These are phyloP conservation scores for Colletotrichum falcatum DNA, from an alignment of 2,329 filamentous ascomycete species.

Conservation along the genomic window DNA sequence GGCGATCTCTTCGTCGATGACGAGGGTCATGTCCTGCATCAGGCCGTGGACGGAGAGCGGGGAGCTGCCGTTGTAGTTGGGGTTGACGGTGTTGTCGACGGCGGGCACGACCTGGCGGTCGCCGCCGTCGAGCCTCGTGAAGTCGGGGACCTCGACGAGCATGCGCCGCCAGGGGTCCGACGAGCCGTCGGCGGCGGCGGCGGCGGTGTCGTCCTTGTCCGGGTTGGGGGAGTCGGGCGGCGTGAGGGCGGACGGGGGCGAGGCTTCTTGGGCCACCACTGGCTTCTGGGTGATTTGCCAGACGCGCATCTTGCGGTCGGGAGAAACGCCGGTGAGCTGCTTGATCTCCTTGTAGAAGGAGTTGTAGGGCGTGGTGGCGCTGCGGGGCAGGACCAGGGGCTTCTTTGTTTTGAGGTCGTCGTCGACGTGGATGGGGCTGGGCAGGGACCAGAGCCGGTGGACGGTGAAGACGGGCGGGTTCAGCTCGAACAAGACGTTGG, in stretches of 20 bases:
- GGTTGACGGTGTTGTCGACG: slow-evolving; percentile 76
- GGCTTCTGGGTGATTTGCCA: slow-evolving; percentile 71
- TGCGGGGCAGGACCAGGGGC: slow-evolving; percentile 74
- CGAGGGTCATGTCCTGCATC: slow-evolving; percentile 78
- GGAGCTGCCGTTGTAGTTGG: slow-evolving; percentile 81
- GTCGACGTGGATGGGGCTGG: slow-evolving; percentile 67
- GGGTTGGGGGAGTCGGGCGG: slow-evolving; percentile 56
- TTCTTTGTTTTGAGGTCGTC: slow-evolving; percentile 71
- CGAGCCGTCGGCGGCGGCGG: slow-evolving; percentile 44
- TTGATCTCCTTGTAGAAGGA: slow-evolving; percentile 84
- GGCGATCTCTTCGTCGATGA: slow-evolving; percentile 84
- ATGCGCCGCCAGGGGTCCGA: slow-evolving; percentile 54
- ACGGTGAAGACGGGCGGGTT: slow-evolving; percentile 88
- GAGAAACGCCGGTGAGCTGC: slow-evolving; percentile 72
- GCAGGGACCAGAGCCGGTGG: slow-evolving; percentile 78
- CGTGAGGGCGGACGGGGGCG: slow-evolving; percentile 51
- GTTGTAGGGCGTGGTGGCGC: slow-evolving; percentile 76
- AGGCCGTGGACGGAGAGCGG: slow-evolving; percentile 76
- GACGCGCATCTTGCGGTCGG: slow-evolving; percentile 79
- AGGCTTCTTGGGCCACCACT: slow-evolving; percentile 51
- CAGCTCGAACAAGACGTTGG: slow-evolving; percentile 84
- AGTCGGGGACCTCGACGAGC: slow-evolving; percentile 64
- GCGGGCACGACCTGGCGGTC: slow-evolving; percentile 43
- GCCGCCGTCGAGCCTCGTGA: slow-evolving; percentile 52
- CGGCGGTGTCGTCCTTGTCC: slow-evolving; percentile 48